phyloP scores from a whole-genome alignment of 306 rosid genomes.

The Pyrus betulifolia region DNA sequence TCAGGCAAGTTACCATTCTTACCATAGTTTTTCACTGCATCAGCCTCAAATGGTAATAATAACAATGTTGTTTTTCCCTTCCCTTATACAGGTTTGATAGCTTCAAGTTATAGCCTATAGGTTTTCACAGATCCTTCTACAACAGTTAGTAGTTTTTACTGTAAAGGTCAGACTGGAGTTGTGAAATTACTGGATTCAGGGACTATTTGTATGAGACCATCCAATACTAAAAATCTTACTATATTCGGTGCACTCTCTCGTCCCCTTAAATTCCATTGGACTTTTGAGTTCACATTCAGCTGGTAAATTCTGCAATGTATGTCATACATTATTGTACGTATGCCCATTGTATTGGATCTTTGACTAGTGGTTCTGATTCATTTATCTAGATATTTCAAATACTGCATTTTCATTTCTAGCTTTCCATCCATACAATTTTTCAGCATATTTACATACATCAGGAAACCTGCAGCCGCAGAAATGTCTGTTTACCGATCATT shows the following conservation, averaged over 20 bases:
- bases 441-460: not conserved
- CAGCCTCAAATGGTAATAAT: constrained; percentile 3
- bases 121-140: constrained; percentile 1
- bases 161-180: constrained; percentile 1
- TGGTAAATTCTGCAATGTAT: no score
- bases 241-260: not conserved
- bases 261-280: not conserved
- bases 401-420: no score
- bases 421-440: no score
- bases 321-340: not conserved
- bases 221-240: not conserved
- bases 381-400: no score
- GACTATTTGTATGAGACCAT: not conserved
- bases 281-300: not conserved
- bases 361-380: no score
- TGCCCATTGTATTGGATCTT: not conserved
- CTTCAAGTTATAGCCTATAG: constrained; percentile 2
- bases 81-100: constrained; percentile 6
- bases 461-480: not conserved
- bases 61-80: not conserved
- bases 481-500: not conserved
- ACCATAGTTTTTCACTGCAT: constrained; percentile 9
- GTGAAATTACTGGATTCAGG: not conserved
- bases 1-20: constrained; percentile 30
- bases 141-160: not conserved